A percentile compares a stretch with the other conserved stretches of the same genome.
Evolutionary conservation across 2,329 filamentous ascomycete genomes (phyloP).

Genomic region (Fusarium dlaminii): DNA sequence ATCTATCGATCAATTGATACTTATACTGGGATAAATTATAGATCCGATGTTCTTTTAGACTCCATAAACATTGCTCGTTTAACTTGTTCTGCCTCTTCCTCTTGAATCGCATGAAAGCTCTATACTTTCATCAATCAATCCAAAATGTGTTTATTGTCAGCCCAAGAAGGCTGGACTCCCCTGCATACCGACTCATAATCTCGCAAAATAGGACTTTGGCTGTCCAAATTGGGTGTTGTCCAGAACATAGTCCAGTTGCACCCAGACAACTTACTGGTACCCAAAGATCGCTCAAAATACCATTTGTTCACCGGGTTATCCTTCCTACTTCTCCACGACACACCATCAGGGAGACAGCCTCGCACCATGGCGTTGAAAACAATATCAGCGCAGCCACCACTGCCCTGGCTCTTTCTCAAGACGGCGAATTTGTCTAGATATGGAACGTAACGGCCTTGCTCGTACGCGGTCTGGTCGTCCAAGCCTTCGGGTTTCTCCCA

Average conservation of each 20-base stretch:
- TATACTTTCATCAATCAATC: slow-evolving; percentile 54
- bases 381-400: slow-evolving; percentile 91
- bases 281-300: slow-evolving; percentile 93
- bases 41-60: not conserved
- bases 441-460: slow-evolving; percentile 76
- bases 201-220: slow-evolving; percentile 63
- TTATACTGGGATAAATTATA: not conserved
- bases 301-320: slow-evolving; percentile 98
- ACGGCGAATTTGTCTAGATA: slow-evolving; percentile 99
- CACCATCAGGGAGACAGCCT: slow-evolving; percentile 85
- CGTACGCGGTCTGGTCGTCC: slow-evolving; percentile 62
- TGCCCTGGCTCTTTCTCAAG: slow-evolving; percentile 85
- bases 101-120: not conserved
- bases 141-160: slow-evolving; percentile 64
- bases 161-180: slow-evolving; percentile 70
- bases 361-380: slow-evolving; percentile 96
- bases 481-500: slow-evolving; percentile 82
- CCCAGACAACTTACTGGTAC: slow-evolving; percentile 82
- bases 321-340: slow-evolving; percentile 90
- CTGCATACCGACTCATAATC: slow-evolving; percentile 83
- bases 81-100: not conserved
- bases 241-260: slow-evolving; percentile 99
- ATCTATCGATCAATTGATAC: not conserved
- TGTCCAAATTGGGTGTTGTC: slow-evolving; percentile 77
- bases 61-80: not conserved